phyloP scores from a whole-genome alignment of 495 filamentous ascomycete species.

The Neurospora intermedia region DNA sequence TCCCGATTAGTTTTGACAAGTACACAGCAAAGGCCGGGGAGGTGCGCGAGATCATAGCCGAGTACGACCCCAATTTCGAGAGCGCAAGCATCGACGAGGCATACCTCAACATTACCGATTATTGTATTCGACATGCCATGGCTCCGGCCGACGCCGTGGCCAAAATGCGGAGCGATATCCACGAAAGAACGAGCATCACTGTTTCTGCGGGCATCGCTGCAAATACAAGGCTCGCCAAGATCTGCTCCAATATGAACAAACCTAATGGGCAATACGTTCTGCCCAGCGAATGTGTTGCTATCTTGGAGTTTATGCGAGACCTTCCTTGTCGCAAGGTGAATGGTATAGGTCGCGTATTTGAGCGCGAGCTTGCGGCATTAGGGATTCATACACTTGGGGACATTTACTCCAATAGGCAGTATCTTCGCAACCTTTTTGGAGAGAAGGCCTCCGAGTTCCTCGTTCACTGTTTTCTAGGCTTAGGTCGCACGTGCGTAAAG shows the following conservation, averaged over 20 bases:
- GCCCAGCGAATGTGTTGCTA: conserved; percentile 53
- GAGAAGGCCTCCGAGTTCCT: conserved; percentile 87
- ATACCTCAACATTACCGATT: conserved; percentile 89
- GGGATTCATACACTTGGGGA: conserved; percentile 86
- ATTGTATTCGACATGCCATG: conserved; percentile 59
- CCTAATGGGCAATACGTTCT: conserved; percentile 86
- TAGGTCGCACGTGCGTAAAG: conserved; percentile 79
- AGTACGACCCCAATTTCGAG: conserved; percentile 85
- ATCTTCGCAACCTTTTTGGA: conserved; percentile 67
- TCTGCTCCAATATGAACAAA: conserved; percentile 89
- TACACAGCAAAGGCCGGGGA: conserved; percentile 87
- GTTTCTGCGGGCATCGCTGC: conserved; percentile 91
- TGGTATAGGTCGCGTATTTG: conserved; percentile 85
- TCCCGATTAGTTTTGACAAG: conserved; percentile 81
- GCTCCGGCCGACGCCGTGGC: conserved; percentile 61
- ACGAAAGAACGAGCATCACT: conserved; percentile 73
- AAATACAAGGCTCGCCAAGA: conserved; percentile 90
- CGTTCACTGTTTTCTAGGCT: conserved; percentile 70
- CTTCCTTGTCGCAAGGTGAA: conserved; percentile 86
- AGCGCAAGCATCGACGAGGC: conserved; percentile 93
- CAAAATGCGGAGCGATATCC: conserved; percentile 65
- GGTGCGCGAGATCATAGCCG: conserved; percentile 67
- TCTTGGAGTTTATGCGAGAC: conserved; percentile 76
- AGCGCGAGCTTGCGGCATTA: conserved; percentile 80
- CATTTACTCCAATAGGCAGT: conserved; percentile 64